Base-by-base conservation (phyloP, 352 stramenopile genomes). In the Phytophthora tentaculata region DNA sequence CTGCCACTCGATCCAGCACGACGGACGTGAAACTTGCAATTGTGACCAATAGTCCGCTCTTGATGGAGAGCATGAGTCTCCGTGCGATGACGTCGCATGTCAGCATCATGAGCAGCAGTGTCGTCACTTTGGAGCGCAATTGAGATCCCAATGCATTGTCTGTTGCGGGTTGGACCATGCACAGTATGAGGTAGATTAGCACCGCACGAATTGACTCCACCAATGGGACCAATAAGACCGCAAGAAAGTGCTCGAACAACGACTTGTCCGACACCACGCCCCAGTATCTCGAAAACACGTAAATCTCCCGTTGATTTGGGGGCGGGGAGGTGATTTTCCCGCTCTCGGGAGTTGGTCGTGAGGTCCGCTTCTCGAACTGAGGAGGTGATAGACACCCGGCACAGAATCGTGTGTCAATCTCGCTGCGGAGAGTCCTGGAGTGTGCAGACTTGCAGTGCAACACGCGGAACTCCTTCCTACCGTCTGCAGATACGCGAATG, bases 231-330 rank as follows among this genome's bases (percentile, higher is more conserved):
- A 90, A 56, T 14, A 80, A 41, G 4, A 94, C 47, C 20, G 80
- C 83, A 12, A 91, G 53, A 47, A 94, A 90, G 65, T 95, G 85
- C 28, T 74, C 71, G 39, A 89, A 45, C 23, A 90, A 65, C 47
- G 87, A 89, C 58, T 88, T 86, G 76, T 95, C 77, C 14, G 87
- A 95, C 20, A 86, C 80, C 16, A 95, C 86, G 47, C 86, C 81
- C 84, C 87, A 91, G 55, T 95, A 94, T 35, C 88, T 86, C 22
- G 86, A 92, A 64, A 94, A 94, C 8, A 94, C 78, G 64, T 95
- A 94, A 16, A 93, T 77, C 58, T 90, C 78, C 28, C 65, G 53
- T 20, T 54, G 16, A 44, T 72, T 52, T 3, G 45, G 64, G 14
- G 61, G 39, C 29, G 53, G 45, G 7, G 56, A 61, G 19, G 37